These are phyloP conservation scores for Prunus mongolica DNA, from an alignment of 306 rosid species.

Conservation along the genomic window DNA sequence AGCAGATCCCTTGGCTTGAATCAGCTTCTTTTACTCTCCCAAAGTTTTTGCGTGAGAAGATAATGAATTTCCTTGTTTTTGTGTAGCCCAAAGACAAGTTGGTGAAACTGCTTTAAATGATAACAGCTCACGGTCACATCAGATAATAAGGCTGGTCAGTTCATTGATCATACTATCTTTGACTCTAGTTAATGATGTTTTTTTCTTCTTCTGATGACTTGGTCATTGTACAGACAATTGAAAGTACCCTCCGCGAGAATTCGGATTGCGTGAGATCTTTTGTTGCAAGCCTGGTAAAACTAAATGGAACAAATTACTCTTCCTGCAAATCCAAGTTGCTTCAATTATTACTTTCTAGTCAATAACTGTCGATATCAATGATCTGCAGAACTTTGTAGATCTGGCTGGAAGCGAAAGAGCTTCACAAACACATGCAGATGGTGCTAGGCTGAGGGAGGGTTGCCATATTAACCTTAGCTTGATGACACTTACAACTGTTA, in stretches of 20 bases:
- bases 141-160: constrained; percentile 91
- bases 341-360: background rate
- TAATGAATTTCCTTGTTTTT: constrained; percentile 12
- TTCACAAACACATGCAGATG: constrained; percentile 95
- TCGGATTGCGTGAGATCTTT: constrained; percentile 83
- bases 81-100: constrained; percentile 96
- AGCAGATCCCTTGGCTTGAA: constrained; percentile 3
- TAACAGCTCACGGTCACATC: constrained; percentile 96
- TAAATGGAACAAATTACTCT: background rate
- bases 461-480: constrained; percentile 98
- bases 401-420: constrained; percentile 99
- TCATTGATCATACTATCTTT: constrained; percentile 1
- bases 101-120: constrained; percentile 99
- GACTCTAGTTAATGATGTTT: constrained; percentile 3
- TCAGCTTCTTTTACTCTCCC: constrained; percentile 3
- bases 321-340: constrained; percentile 3
- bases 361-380: constrained; percentile 5
- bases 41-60: background rate
- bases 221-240: constrained; percentile 57
- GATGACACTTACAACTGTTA: constrained; percentile 99
- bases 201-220: constrained; percentile 3
- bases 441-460: constrained; percentile 97
- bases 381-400: constrained; percentile 89
- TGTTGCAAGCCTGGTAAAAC: constrained; percentile 91
- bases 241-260: constrained; percentile 86